phyloP scores from a whole-genome alignment of 768 basidiomycete species.

The Suillus subluteus region DNA sequence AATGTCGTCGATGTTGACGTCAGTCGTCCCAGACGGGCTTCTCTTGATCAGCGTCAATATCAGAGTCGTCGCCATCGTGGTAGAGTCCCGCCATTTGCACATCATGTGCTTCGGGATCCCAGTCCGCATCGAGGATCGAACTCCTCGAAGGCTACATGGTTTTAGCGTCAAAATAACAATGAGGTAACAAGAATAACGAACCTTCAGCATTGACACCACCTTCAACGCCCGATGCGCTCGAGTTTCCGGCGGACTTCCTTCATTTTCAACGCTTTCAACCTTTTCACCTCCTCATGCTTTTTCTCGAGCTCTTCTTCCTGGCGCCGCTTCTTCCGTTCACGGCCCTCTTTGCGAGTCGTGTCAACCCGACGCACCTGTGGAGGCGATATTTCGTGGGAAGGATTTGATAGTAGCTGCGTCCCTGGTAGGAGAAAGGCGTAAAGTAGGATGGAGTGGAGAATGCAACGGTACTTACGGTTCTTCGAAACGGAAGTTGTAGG shows the following conservation, averaged over 20 bases:
- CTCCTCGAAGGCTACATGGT: constrained; percentile 55
- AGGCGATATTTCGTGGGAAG: constrained; percentile 74
- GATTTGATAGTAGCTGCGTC: constrained; percentile 66
- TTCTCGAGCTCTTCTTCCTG: constrained; percentile 52
- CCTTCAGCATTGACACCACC: constrained; percentile 55
- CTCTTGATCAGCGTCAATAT: constrained; percentile 44
- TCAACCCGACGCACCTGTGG: constrained; percentile 72
- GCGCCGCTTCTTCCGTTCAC: constrained; percentile 73
- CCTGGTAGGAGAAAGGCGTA: constrained; percentile 38
- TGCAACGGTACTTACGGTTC: constrained; percentile 69
- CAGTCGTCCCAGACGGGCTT: constrained; percentile 94
- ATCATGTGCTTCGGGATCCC: constrained; percentile 88
- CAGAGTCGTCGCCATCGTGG: constrained; percentile 49
- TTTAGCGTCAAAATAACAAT: neutral
- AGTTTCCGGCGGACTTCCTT: constrained; percentile 79
- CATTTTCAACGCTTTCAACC: constrained; percentile 83
- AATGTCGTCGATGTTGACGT: constrained; percentile 81
- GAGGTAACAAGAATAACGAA: neutral
- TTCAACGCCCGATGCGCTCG: constrained; percentile 69
- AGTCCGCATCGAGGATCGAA: constrained; percentile 91
- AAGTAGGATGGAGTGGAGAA: neutral
- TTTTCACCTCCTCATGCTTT: constrained; percentile 73
- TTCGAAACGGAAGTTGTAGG: constrained; percentile 98
- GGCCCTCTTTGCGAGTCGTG: constrained; percentile 81
- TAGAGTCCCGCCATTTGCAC: constrained; percentile 80